Base-by-base conservation (phyloP, 192 early-diverging fungal genomes). In the Rhizophagus clarus region DNA sequence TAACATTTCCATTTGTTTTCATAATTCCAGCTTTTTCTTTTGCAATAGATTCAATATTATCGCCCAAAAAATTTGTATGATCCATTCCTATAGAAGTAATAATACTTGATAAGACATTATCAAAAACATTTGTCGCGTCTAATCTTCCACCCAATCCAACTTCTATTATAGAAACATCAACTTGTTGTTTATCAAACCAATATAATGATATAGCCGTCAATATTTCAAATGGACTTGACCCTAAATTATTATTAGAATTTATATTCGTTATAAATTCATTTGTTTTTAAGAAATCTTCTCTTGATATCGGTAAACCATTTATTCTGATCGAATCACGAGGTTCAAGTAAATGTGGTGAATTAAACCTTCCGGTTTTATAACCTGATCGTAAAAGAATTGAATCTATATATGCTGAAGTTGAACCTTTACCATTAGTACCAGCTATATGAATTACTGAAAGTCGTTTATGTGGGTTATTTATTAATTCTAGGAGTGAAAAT, bases 281-380 rank as follows among this genome's bases (percentile, higher is more conserved):
- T 12, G 90, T 89, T 31, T 94, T 84, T 81, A 93, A 90, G 77
- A 94, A 97, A 83, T 94, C 88, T 14, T 87, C 83, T 34, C 90
- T 86, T 1, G 87, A 84, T 11, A 98, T 89, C 14, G 97, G 94
- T 51, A 80, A 69, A 2, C 96, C 96, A 82, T 98, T 90, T 83
- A 99, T 96, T 61, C 93, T 90, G 70, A 99, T 97, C 22, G 96
- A 91, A 82, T 99, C 98, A 24, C 96, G 90, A 1, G 92, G 95
- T 71, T 96, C 91, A 47, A 96, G 87, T 63, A 99, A 84, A 81
- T 99, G 98, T 3, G 98, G 98, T 6, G 95, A 96, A 32, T 96
- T 96, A 82, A 91, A 99, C 45, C 96, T 87, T 26, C 97, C 97
- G 24, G 92, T 88, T 29, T 87, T 81, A 83, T 62, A 91, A 74